Evolutionary conservation across 164 flowering plant genomes (phyloP).

Genomic region (Tinospora cordifolia): DNA sequence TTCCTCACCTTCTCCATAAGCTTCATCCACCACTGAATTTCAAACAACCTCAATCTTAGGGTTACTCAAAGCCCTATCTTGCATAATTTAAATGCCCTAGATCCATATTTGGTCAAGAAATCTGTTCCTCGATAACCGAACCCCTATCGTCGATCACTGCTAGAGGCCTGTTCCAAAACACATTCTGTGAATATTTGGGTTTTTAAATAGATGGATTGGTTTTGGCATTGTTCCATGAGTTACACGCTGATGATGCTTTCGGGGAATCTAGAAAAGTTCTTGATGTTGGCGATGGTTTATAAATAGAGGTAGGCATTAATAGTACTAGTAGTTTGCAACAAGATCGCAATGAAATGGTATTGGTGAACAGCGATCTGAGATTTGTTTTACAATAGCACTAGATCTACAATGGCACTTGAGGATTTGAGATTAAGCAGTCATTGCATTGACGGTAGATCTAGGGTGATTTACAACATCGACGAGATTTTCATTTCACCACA

Average conservation of each 20-base stretch:
- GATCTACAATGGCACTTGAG: too few relatives aligned
- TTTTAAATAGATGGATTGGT: slow-evolving; percentile 63
- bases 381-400: too few relatives aligned
- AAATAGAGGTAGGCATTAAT: too few relatives aligned
- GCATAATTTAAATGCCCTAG: slow-evolving; percentile 92
- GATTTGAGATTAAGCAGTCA: too few relatives aligned
- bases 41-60: slow-evolving; percentile 82
- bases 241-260: slow-evolving; percentile 63
- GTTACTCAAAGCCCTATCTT: slow-evolving; percentile 55
- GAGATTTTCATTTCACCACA: too few relatives aligned
- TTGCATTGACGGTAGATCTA: too few relatives aligned
- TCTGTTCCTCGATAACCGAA: slow-evolving; percentile 93
- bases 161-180: slow-evolving; percentile 68
- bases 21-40: slow-evolving; percentile 73
- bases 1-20: slow-evolving; percentile 70
- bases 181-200: slow-evolving; percentile 74
- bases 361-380: too few relatives aligned
- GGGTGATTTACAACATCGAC: too few relatives aligned
- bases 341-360: too few relatives aligned
- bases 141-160: slow-evolving; percentile 96
- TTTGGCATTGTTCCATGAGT: slow-evolving; percentile 58
- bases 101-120: slow-evolving; percentile 77
- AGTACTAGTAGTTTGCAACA: too few relatives aligned
- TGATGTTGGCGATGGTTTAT: slow-evolving; percentile 94
- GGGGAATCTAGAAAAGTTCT: slow-evolving; percentile 95